Evolutionary conservation across 129 eudicot genomes (phyloP).

Genomic region (Helianthus tuberosus): DNA sequence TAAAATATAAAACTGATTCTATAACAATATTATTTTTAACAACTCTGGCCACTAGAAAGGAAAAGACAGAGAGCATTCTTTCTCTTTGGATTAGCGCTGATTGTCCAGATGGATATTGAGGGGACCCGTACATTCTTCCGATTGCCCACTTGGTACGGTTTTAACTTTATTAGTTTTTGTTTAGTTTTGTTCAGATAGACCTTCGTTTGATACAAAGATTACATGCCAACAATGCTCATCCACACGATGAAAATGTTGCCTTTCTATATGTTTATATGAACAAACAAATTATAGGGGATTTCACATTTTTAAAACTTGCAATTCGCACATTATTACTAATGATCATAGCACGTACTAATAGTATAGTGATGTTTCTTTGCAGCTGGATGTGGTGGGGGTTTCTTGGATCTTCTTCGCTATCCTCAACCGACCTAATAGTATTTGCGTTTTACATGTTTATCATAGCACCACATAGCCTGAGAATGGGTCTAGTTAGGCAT

Average conservation of each 20-base stretch:
- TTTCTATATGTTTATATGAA: neutral
- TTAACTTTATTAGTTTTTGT: neutral
- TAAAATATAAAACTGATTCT: too few relatives aligned
- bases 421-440: slow-evolving; percentile 69
- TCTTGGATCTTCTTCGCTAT: slow-evolving; percentile 75
- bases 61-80: slow-evolving; percentile 96
- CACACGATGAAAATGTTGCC: slow-evolving; percentile 6
- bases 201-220: slow-evolving; percentile 1
- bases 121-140: slow-evolving; percentile 94
- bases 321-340: neutral
- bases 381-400: slow-evolving; percentile 99
- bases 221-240: neutral
- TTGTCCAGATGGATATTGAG: slow-evolving; percentile 87
- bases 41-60: slow-evolving; percentile 98
- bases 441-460: slow-evolving; percentile 92
- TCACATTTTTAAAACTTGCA: neutral
- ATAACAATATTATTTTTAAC: too few relatives aligned
- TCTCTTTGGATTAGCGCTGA: slow-evolving; percentile 89
- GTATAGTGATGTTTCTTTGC: slow-evolving; percentile 29
- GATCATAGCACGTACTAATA: neutral
- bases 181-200: neutral
- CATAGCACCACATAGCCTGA: slow-evolving; percentile 87
- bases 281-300: neutral
- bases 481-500: slow-evolving; percentile 86
- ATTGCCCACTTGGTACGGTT: slow-evolving; percentile 75